phyloP scores from a whole-genome alignment of 1,284 basidiomycete genomes.

The Kalmanozyma brasiliensis region DNA sequence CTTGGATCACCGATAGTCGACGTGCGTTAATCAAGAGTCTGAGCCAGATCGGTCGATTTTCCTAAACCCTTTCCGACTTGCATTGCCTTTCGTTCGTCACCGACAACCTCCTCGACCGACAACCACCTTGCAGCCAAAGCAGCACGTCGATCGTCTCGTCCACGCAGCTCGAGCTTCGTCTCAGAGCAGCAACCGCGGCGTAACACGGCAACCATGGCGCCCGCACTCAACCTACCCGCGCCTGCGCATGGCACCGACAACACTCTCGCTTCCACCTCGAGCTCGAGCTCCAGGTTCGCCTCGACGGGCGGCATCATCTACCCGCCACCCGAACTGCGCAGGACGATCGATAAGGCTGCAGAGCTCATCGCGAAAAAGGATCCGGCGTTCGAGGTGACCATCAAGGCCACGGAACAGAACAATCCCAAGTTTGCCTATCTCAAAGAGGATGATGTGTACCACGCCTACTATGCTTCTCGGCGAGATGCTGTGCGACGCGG shows the following conservation, averaged over 20 bases:
- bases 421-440: slow-evolving; percentile 65
- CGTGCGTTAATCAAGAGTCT: slow-evolving; percentile 2
- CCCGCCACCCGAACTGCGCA: slow-evolving; percentile 72
- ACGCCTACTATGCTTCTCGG: slow-evolving; percentile 63
- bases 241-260: slow-evolving; percentile 51
- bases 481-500: slow-evolving; percentile 53
- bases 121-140: not conserved
- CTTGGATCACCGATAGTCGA: slow-evolving; percentile 29
- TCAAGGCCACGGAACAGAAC: slow-evolving; percentile 55
- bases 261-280: slow-evolving; percentile 25
- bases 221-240: slow-evolving; percentile 57
- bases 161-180: not conserved
- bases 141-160: not conserved
- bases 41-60: slow-evolving; percentile 24
- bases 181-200: not conserved
- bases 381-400: slow-evolving; percentile 63
- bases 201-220: slow-evolving; percentile 30
- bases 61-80: too few relatives aligned
- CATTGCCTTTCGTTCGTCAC: not conserved
- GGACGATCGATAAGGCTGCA: slow-evolving; percentile 95
- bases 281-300: slow-evolving; percentile 44
- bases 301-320: slow-evolving; percentile 64
- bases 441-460: slow-evolving; percentile 60
- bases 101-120: slow-evolving; percentile 5
- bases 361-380: slow-evolving; percentile 78